Percentiles rank a stretch among this genome's conserved stretches.
Conservation (phyloP, 1,284 basidiomycete species). For the Microbotryum scabiosae region DNA sequence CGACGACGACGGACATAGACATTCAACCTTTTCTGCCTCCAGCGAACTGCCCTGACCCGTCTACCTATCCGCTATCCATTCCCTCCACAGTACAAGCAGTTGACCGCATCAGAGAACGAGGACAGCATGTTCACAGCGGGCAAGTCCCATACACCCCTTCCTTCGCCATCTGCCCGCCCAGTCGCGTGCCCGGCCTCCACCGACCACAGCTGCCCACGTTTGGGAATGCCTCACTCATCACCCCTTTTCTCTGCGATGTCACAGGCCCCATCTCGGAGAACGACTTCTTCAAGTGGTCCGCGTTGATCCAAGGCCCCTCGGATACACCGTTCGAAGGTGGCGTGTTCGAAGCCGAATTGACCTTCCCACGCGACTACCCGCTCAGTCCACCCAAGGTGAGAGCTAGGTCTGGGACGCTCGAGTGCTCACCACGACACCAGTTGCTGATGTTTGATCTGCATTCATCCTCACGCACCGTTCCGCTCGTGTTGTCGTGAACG, state of each 20-base stretch:
- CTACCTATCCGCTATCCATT: not conserved
- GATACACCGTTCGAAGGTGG: constrained; percentile 99
- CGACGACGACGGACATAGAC: no score
- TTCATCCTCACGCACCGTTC: no score
- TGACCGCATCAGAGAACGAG: constrained; percentile 56
- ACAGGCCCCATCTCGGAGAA: constrained; percentile 80
- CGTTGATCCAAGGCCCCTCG: constrained; percentile 83
- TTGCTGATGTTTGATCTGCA: not conserved
- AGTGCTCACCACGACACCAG: not conserved
- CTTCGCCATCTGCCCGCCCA: not conserved
- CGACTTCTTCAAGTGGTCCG: constrained; percentile 98
- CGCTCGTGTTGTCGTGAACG: no score
- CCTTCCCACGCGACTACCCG: constrained; percentile 86
- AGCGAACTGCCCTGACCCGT: not conserved
- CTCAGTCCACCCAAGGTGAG: constrained; percentile 76
- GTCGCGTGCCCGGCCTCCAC: not conserved
- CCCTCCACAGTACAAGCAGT: constrained; percentile 34
- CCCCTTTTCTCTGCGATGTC: not conserved
- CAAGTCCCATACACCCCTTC: constrained; percentile 34
- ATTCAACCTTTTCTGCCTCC: no score
- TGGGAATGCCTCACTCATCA: constrained; percentile 2
- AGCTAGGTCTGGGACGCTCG: not conserved
- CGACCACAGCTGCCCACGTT: not conserved
- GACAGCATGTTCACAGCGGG: constrained; percentile 92
- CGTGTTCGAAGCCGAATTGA: constrained; percentile 84